phyloP scores from a whole-genome alignment of 2,329 filamentous ascomycete genomes.

The Penicillium rolfsii region DNA sequence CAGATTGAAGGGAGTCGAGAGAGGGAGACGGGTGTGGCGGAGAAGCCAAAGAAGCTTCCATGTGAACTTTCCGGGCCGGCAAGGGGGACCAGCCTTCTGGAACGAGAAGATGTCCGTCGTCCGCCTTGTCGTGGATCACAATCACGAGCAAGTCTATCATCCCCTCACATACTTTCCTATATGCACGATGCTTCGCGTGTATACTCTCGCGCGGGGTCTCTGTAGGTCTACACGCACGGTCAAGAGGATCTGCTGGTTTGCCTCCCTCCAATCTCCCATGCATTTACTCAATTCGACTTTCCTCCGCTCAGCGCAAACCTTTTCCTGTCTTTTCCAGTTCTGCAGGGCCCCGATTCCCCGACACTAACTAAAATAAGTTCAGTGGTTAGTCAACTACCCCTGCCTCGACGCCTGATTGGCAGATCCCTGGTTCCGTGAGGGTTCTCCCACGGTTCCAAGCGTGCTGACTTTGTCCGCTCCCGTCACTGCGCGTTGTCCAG shows the following conservation, averaged over 20 bases:
- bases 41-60: slow-evolving; percentile 11
- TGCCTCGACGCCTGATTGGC: background rate
- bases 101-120: too few species aligned
- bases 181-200: background rate
- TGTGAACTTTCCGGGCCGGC: slow-evolving; percentile 1
- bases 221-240: background rate
- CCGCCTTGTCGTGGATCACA: too few species aligned
- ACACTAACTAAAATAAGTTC: background rate
- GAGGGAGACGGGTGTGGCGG: slow-evolving; percentile 9
- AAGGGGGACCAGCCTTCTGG: too few species aligned
- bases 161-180: background rate
- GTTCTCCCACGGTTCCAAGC: slow-evolving; percentile 1
- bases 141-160: background rate
- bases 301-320: slow-evolving; percentile 4
- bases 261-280: slow-evolving; percentile 19
- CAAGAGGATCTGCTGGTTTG: background rate
- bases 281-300: slow-evolving; percentile 31
- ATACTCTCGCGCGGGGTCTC: background rate
- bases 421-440: background rate
- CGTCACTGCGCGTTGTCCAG: background rate
- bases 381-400: too few species aligned
- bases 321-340: background rate
- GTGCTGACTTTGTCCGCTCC: background rate
- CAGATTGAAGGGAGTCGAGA: too few species aligned
- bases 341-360: slow-evolving; percentile 1